Conservation (phyloP, 202 grass and related monocot genomes). For the Carex arenaria region DNA sequence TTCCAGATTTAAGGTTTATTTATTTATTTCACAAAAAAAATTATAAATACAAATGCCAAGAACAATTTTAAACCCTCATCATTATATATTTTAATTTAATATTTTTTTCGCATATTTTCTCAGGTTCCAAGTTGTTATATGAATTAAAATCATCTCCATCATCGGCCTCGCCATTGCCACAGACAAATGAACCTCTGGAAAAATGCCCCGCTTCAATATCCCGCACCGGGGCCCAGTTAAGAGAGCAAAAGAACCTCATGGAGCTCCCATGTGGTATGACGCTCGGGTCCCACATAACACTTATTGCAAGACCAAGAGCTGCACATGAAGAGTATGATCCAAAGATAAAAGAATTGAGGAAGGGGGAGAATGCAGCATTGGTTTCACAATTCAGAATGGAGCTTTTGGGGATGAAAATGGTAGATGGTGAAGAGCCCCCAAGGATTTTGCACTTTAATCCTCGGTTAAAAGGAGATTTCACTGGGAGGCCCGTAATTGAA, state of each 20-base stretch:
- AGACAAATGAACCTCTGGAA: conserved; percentile 11
- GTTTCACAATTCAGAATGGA: conserved; percentile 79
- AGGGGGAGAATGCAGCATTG: conserved; percentile 42
- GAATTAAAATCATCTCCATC: conserved; percentile 23
- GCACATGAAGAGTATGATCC: conserved; percentile 56
- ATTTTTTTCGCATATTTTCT: neutral
- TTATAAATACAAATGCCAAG: neutral
- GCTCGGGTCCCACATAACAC: conserved; percentile 80
- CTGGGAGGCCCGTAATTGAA: conserved; percentile 63
- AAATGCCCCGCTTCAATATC: conserved; percentile 53
- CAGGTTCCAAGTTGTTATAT: conserved; percentile 27
- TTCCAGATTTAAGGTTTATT: neutral
- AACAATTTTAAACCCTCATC: neutral
- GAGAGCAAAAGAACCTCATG: conserved; percentile 26
- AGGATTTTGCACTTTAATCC: conserved; percentile 94
- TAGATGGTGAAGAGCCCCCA: conserved; percentile 78
- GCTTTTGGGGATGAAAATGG: conserved; percentile 64
- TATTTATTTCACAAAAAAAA: neutral
- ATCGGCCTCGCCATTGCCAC: neutral
- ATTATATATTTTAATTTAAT: neutral
- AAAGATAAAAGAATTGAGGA: conserved; percentile 53
- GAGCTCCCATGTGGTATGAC: conserved; percentile 85
- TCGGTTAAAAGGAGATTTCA: conserved; percentile 71
- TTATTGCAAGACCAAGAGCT: conserved; percentile 56
- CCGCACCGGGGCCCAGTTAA: conserved; percentile 24